Evolutionary conservation across 164 flowering plant genomes (phyloP).

Genomic region (Liquidambar formosana): DNA sequence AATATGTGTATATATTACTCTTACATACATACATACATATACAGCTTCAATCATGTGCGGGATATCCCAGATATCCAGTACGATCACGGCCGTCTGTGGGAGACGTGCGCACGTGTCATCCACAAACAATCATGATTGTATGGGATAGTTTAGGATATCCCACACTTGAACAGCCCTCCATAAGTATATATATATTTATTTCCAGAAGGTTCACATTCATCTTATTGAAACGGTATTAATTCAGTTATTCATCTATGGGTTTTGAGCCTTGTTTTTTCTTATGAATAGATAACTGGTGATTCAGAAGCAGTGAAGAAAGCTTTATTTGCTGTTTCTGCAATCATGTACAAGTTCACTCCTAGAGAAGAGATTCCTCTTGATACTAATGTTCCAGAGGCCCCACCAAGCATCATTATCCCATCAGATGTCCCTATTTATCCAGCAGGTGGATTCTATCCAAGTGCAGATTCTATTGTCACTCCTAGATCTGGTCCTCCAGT

Average conservation of each 20-base stretch:
- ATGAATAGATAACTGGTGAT: slow-evolving; percentile 72
- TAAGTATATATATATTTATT: too few relatives aligned
- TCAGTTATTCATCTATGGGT: not conserved
- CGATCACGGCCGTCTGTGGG: too few relatives aligned
- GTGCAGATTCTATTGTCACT: slow-evolving; percentile 56
- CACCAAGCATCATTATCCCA: slow-evolving; percentile 87
- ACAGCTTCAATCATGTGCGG: too few relatives aligned
- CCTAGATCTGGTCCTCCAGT: slow-evolving; percentile 65
- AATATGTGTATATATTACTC: too few relatives aligned
- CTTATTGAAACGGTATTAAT: not conserved
- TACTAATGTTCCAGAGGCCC: slow-evolving; percentile 57
- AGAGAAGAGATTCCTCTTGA: slow-evolving; percentile 87
- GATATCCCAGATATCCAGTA: too few relatives aligned
- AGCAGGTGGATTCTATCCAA: slow-evolving; percentile 67
- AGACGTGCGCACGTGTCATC: too few relatives aligned
- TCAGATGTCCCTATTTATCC: slow-evolving; percentile 83
- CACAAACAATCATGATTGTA: too few relatives aligned
- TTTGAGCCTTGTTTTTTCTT: slow-evolving; percentile 1
- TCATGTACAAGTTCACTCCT: slow-evolving; percentile 86
- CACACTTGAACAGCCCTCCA: too few relatives aligned
- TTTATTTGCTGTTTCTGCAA: slow-evolving; percentile 78
- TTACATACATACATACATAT: too few relatives aligned
- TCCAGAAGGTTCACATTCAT: not conserved
- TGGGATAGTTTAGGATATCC: too few relatives aligned
- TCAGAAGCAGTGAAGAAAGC: slow-evolving; percentile 80